Base-by-base conservation (phyloP, 2,329 filamentous ascomycete genomes). In the Lachnellula arida region DNA sequence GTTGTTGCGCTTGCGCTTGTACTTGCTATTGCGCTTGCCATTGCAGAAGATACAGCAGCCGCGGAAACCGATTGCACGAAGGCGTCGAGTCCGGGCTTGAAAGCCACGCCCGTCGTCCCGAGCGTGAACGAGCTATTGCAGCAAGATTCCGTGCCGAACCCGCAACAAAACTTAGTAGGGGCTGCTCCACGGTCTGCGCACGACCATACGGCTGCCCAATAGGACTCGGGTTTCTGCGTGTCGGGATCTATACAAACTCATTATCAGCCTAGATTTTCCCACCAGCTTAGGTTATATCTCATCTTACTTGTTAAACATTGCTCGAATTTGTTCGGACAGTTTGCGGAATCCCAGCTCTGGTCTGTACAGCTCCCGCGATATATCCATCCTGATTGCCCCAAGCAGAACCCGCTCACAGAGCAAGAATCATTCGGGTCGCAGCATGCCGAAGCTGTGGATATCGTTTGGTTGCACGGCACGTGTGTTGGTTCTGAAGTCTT, bases 331-430 rank as follows among this genome's bases (percentile, higher is more conserved):
- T 49, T 53, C 15, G 53, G 39, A 35, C 54, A 63, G 49, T 61
- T 61, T 6, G 49, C 28, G n/a, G 60, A 63, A 39, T 44, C 46
- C 60, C 60, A 63, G 4, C 37, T 55, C 34, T 44, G 17, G 40
- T 61, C 60, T 14, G 60, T 61, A 53, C 57, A 63, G 40, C 50
- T 59, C 4, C 60, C 60, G 7, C 60, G 50, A 51, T 63, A 61
- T 42, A 40, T 42, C 52, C 54, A 61, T 22, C 59, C 60, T 12
- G 55, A 61, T 11, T 57, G 35, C 22, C 60, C 59, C 28, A 63
- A 46, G 43, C 59, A 63, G 17, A 61, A 49, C 3, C 60, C 60
- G 49, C 54, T 57, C 22, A 22, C 39, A 11, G 57, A 61, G 34
- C 60, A 61, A 5, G 57, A 54, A 47, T 63, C 60, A 11, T 53